Percentiles rank a stretch among this genome's conserved stretches.
Conservation (phyloP, 345 rosid genomes). For the Bretschneidera sinensis region DNA sequence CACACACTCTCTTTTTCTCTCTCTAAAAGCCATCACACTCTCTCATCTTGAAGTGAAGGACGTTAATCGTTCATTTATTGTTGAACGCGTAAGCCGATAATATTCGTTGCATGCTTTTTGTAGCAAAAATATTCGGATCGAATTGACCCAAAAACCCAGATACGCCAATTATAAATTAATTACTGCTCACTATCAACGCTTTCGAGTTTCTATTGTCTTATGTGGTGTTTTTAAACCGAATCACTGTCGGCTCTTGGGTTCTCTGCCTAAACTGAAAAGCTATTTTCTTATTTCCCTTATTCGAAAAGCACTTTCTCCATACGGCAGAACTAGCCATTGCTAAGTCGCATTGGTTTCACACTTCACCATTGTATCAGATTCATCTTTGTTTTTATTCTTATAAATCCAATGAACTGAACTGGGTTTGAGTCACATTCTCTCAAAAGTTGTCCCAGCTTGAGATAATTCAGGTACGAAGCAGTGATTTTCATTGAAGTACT, state of each 20-base stretch:
- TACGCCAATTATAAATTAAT: too few species aligned
- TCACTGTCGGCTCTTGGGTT: constrained; percentile 59
- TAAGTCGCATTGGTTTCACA: background rate
- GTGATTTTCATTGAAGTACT: constrained; percentile 25
- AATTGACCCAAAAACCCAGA: background rate
- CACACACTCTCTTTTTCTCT: background rate
- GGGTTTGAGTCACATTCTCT: constrained; percentile 19
- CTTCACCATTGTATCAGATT: constrained; percentile 10
- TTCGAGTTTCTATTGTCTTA: background rate
- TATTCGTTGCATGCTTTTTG: background rate
- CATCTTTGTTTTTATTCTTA: constrained; percentile 1
- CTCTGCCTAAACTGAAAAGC: constrained; percentile 13
- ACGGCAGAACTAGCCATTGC: background rate
- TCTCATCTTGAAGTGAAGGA: too few species aligned
- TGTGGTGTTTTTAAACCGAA: too few species aligned
- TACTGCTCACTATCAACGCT: too few species aligned
- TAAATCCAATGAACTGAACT: constrained; percentile 27
- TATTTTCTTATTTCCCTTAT: constrained; percentile 2
- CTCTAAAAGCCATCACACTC: too few species aligned
- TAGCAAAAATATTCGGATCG: background rate
- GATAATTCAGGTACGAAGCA: constrained; percentile 9
- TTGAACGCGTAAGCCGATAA: constrained; percentile 10
- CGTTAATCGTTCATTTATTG: background rate
- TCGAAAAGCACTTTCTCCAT: constrained; percentile 16
- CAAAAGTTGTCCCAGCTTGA: constrained; percentile 4